Conservation (phyloP, 2,329 filamentous ascomycete species). For the Bimuria novae-zelandiae region DNA sequence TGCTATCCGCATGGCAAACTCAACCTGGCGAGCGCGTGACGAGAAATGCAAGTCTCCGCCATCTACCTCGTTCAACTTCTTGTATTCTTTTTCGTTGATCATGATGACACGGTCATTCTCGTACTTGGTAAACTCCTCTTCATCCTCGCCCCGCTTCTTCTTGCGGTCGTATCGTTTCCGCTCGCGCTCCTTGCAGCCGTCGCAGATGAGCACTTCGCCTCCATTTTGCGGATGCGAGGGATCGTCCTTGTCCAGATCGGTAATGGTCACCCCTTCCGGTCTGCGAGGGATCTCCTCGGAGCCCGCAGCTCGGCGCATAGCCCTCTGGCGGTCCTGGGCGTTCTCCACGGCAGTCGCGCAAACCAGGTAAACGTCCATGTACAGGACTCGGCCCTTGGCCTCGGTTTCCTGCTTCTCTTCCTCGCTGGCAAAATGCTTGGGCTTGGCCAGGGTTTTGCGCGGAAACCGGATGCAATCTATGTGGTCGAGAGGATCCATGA, state of each 20-base stretch:
- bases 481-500: slow-evolving; percentile 73
- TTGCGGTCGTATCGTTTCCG: slow-evolving; percentile 89
- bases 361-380: slow-evolving; percentile 59
- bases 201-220: slow-evolving; percentile 90
- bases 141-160: slow-evolving; percentile 93
- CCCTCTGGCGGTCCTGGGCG: slow-evolving; percentile 66
- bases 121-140: slow-evolving; percentile 73
- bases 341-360: slow-evolving; percentile 92
- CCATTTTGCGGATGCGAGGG: slow-evolving; percentile 79
- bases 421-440: slow-evolving; percentile 82
- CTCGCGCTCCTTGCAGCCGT: slow-evolving; percentile 89
- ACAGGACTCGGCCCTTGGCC: slow-evolving; percentile 60
- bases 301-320: slow-evolving; percentile 64
- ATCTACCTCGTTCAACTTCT: slow-evolving; percentile 37
- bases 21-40: slow-evolving; percentile 68
- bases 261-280: slow-evolving; percentile 45
- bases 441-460: slow-evolving; percentile 89
- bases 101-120: slow-evolving; percentile 51
- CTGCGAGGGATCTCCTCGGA: slow-evolving; percentile 47
- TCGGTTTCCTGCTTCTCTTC: slow-evolving; percentile 72
- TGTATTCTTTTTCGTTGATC: slow-evolving; percentile 46
- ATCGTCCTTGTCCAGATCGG: slow-evolving; percentile 60
- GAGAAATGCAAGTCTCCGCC: slow-evolving; percentile 23
- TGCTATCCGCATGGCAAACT: slow-evolving; percentile 91
- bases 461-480: slow-evolving; percentile 85